phyloP scores from a whole-genome alignment of 2,329 filamentous ascomycete genomes.

The Cladosporium oxysporum region DNA sequence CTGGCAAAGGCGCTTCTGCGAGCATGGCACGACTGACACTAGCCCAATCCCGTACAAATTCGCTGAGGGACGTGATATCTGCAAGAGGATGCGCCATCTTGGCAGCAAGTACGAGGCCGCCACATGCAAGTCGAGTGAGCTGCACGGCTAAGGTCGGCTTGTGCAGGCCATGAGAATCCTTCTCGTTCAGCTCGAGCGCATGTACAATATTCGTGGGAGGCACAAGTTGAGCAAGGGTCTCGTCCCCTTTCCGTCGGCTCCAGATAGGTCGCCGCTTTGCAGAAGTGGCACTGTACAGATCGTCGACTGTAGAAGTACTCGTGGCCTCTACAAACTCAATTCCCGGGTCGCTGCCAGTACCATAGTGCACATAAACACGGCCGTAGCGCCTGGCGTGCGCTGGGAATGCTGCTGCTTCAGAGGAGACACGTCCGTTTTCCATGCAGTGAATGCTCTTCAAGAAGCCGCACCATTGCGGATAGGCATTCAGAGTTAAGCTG shows the following conservation, averaged over 20 bases:
- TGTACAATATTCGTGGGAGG: constrained; percentile 12
- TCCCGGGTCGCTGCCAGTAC: constrained; percentile 9
- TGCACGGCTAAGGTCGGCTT: constrained; percentile 19
- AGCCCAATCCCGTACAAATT: constrained; percentile 19
- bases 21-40: constrained; percentile 13
- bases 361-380: constrained; percentile 19
- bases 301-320: not conserved
- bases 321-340: constrained; percentile 9
- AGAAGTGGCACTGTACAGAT: not conserved
- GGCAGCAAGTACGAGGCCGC: constrained; percentile 14
- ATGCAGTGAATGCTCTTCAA: constrained; percentile 7
- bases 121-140: constrained; percentile 15
- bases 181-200: constrained; percentile 8
- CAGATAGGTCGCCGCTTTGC: constrained; percentile 5
- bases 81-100: constrained; percentile 21
- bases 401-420: constrained; percentile 11
- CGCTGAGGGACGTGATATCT: constrained; percentile 13
- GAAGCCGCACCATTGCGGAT: constrained; percentile 16
- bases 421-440: not conserved
- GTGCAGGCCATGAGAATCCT: not conserved
- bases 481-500: constrained; percentile 5
- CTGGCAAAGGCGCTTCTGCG: constrained; percentile 1
- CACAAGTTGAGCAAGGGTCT: constrained; percentile 1
- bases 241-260: not conserved
- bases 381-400: constrained; percentile 16